A percentile compares a stretch with the other conserved stretches of the same genome.
Conservation (phyloP, 2,329 filamentous ascomycete genomes). For the Verruconis gallopava region DNA sequence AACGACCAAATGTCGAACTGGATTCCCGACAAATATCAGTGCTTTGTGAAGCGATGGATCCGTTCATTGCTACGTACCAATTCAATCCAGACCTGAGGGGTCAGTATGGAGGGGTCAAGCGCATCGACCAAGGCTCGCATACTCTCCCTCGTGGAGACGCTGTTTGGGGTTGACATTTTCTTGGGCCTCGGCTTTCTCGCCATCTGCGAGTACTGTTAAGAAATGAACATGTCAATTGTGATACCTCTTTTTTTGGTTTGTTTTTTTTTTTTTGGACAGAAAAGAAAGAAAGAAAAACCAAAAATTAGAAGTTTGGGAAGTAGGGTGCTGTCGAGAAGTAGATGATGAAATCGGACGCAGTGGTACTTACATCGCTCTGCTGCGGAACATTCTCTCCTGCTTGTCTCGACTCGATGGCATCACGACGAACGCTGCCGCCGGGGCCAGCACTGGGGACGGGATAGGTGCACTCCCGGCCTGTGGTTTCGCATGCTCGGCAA, state of each 20-base stretch:
- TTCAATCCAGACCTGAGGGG: conserved; percentile 52
- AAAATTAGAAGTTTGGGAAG: too few relatives aligned
- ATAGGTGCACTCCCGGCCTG: conserved; percentile 60
- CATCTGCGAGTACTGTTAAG: conserved; percentile 18
- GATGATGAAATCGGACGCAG: too few relatives aligned
- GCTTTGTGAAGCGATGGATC: not conserved
- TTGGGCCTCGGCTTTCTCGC: conserved; percentile 23
- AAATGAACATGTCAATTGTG: too few relatives aligned
- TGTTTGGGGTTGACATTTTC: conserved; percentile 23
- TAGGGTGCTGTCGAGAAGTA: too few relatives aligned
- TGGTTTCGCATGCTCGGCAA: conserved; percentile 62
- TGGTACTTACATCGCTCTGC: conserved; percentile 6
- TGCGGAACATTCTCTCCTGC: not conserved
- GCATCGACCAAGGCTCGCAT: conserved; percentile 39
- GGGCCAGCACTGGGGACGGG: conserved; percentile 38
- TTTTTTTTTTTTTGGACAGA: not conserved
- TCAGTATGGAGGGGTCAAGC: conserved; percentile 49
- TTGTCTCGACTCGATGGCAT: conserved; percentile 1
- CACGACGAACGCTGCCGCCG: conserved; percentile 20
- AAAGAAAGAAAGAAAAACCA: too few relatives aligned
- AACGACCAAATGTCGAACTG: conserved; percentile 54
- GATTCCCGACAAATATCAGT: conserved; percentile 11
- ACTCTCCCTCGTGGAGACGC: conserved; percentile 33
- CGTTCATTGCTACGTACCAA: conserved; percentile 27
- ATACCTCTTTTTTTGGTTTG: too few relatives aligned